phyloP scores from a whole-genome alignment of 2,329 filamentous ascomycete genomes.

The Colletotrichum cordylinicola region DNA sequence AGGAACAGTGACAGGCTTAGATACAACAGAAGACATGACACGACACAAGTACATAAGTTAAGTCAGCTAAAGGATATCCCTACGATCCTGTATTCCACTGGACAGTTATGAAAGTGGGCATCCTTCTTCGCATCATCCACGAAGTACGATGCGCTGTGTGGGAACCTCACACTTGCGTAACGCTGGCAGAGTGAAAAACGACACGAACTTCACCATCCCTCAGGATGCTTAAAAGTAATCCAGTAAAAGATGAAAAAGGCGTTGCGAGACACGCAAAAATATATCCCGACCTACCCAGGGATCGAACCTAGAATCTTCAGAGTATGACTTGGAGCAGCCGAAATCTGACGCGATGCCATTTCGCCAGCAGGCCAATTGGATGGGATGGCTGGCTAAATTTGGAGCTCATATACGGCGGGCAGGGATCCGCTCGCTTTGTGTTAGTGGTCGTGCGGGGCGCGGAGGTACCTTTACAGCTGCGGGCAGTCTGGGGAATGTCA shows the following conservation, averaged over 20 bases:
- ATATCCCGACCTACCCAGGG: neutral
- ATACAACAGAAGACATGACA: neutral
- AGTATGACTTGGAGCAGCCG: neutral
- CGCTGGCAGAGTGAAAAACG: no score
- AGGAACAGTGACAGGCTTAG: neutral
- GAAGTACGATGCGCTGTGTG: no score
- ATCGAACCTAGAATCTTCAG: slow-evolving; percentile 13
- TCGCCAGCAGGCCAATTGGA: slow-evolving; percentile 3
- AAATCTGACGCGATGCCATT: slow-evolving; percentile 15
- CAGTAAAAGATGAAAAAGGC: neutral
- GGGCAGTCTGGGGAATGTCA: no score
- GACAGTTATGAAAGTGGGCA: no score
- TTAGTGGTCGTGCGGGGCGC: neutral
- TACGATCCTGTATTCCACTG: neutral
- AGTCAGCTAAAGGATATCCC: accelerated
- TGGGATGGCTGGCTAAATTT: accelerated
- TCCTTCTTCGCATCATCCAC: no score
- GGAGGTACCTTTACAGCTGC: neutral
- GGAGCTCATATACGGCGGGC: neutral
- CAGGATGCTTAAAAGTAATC: no score
- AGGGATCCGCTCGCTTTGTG: neutral
- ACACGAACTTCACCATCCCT: no score
- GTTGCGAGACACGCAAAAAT: neutral
- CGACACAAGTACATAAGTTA: neutral
- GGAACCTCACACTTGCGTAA: no score